Conservation (phyloP, 495 filamentous ascomycete species). For the Penicillium steckii region DNA sequence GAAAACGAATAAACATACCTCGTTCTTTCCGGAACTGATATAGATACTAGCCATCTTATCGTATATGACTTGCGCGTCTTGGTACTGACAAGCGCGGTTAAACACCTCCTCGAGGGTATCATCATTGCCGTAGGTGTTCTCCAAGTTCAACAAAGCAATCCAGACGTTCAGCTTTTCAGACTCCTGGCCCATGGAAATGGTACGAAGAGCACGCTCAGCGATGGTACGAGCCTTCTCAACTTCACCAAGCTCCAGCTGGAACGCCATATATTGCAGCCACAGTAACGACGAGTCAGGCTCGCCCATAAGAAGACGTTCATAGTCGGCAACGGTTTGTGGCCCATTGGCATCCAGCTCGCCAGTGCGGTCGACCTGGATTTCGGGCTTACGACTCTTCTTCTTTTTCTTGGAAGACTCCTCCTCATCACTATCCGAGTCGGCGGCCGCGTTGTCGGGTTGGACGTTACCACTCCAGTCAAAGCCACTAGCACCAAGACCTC, state of each 20-base stretch:
- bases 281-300: constrained; percentile 85
- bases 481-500: constrained; percentile 70
- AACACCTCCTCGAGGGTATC: constrained; percentile 86
- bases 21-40: constrained; percentile 81
- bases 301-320: constrained; percentile 87
- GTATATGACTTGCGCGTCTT: constrained; percentile 86
- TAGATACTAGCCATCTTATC: constrained; percentile 90
- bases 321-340: constrained; percentile 88
- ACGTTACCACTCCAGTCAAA: constrained; percentile 84
- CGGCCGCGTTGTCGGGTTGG: constrained; percentile 46
- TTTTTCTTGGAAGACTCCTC: constrained; percentile 61
- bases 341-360: constrained; percentile 85
- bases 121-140: constrained; percentile 84
- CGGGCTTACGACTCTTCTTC: constrained; percentile 75
- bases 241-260: constrained; percentile 89
- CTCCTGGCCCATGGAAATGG: constrained; percentile 83
- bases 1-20: constrained; percentile 42
- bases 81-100: constrained; percentile 90
- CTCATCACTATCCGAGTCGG: constrained; percentile 43
- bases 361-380: constrained; percentile 82
- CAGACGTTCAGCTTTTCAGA: constrained; percentile 92
- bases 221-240: constrained; percentile 80
- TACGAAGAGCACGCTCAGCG: constrained; percentile 83
- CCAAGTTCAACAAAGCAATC: constrained; percentile 90
- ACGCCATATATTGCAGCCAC: constrained; percentile 96